Percentiles rank a stretch among this genome's conserved stretches.
These are phyloP conservation scores for Saccharomyces hybrid DNA, from an alignment of 1,139 yeast genomes.

Conservation along the genomic window DNA sequence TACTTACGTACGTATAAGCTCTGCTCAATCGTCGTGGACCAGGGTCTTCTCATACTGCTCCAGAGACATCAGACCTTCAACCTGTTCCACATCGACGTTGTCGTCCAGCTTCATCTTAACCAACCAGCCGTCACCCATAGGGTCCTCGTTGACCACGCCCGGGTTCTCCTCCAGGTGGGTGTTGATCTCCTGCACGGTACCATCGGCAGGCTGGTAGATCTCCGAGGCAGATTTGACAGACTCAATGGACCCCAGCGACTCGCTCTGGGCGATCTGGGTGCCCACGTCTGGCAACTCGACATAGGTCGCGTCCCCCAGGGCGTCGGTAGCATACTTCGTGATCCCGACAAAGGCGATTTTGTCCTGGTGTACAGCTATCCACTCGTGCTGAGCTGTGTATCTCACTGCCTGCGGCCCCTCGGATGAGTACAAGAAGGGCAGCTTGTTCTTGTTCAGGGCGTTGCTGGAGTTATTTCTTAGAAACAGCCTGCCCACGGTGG, in stretches of 20 bases:
- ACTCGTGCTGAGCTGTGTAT: slow-evolving; percentile 89
- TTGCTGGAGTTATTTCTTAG: slow-evolving; percentile 14
- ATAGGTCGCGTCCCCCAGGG: slow-evolving; percentile 95
- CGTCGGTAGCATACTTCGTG: slow-evolving; percentile 91
- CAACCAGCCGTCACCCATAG: slow-evolving; percentile 92
- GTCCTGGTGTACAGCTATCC: slow-evolving; percentile 83
- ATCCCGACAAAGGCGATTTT: slow-evolving; percentile 83
- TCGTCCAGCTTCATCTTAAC: slow-evolving; percentile 46
- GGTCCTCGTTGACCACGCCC: slow-evolving; percentile 73
- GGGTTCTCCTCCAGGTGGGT: slow-evolving; percentile 60
- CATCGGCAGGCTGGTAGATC: slow-evolving; percentile 80
- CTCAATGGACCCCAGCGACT: slow-evolving; percentile 86
- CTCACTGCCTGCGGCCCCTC: slow-evolving; percentile 39
- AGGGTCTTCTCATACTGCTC: slow-evolving; percentile 62
- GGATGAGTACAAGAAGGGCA: slow-evolving; percentile 28
- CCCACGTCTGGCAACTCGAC: slow-evolving; percentile 84
- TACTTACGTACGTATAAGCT: not conserved
- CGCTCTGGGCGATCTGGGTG: slow-evolving; percentile 60
- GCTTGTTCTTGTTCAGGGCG: slow-evolving; percentile 26
- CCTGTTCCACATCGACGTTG: slow-evolving; percentile 23
- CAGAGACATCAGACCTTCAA: slow-evolving; percentile 41
- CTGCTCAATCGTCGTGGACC: slow-evolving; percentile 37
- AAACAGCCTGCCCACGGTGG: slow-evolving; percentile 5
- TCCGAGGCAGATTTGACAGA: slow-evolving; percentile 92
- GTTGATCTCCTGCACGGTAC: slow-evolving; percentile 70